These are phyloP conservation scores for Teunomyces kruisii DNA, from an alignment of 805 yeast species.

Conservation along the genomic window DNA sequence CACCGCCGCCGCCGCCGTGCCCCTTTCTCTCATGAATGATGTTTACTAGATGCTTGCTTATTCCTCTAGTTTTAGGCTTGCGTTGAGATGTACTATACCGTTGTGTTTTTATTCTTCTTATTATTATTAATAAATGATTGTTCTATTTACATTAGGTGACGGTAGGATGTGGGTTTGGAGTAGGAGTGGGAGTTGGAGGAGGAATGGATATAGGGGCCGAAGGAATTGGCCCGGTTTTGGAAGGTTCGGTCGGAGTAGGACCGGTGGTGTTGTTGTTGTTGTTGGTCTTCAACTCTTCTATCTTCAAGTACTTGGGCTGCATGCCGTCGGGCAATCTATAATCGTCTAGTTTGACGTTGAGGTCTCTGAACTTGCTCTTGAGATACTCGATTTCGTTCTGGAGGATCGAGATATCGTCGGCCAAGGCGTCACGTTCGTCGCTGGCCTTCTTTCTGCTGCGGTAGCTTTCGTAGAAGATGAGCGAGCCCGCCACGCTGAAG, in stretches of 20 bases:
- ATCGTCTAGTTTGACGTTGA: conserved; percentile 45
- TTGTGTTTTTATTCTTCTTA: background rate
- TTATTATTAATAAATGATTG: background rate
- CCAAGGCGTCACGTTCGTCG: conserved; percentile 59
- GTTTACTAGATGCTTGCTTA: background rate
- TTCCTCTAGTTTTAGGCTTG: background rate
- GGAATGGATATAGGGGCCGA: no score
- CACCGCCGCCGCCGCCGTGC: no score
- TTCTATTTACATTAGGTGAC: background rate
- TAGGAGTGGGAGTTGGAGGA: background rate
- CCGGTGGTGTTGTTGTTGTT: no score
- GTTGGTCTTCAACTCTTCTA: conserved; percentile 27
- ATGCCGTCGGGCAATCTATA: conserved; percentile 48
- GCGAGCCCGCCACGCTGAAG: conserved; percentile 76
- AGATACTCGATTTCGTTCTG: conserved; percentile 69
- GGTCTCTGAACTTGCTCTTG: conserved; percentile 46
- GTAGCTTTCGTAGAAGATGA: conserved; percentile 69
- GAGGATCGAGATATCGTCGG: conserved; percentile 68
- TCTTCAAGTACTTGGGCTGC: conserved; percentile 46
- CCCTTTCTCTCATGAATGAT: background rate
- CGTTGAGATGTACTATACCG: background rate
- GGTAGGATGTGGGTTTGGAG: background rate
- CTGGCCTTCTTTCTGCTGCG: conserved; percentile 66
- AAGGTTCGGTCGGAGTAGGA: no score
- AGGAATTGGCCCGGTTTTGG: no score